A percentile compares a stretch with the other conserved stretches of the same genome.
Conservation (phyloP, 2,329 filamentous ascomycete genomes). For the Lecanicillium sp. region DNA sequence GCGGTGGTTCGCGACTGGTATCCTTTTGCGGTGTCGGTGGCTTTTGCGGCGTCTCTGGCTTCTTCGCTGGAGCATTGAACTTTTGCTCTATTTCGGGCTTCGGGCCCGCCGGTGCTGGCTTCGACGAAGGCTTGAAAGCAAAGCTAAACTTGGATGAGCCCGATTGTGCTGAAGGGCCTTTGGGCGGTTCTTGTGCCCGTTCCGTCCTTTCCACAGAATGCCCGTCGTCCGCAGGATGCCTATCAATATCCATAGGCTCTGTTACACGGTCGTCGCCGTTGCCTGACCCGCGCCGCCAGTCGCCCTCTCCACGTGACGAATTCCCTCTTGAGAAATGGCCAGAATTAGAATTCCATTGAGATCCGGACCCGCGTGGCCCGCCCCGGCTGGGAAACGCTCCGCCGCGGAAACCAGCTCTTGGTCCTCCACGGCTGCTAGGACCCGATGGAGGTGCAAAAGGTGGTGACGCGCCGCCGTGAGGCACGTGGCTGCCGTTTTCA, state of each 20-base stretch:
- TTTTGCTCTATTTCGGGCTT: slow-evolving; percentile 60
- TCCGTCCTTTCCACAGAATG: slow-evolving; percentile 1
- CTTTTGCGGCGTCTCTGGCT: slow-evolving; percentile 29
- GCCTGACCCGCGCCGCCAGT: not conserved
- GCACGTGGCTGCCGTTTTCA: slow-evolving; percentile 37
- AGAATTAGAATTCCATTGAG: slow-evolving; percentile 56
- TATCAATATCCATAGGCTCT: slow-evolving; percentile 54
- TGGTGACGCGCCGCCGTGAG: slow-evolving; percentile 41
- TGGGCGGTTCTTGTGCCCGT: slow-evolving; percentile 12
- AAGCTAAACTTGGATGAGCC: slow-evolving; percentile 74
- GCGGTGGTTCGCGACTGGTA: slow-evolving; percentile 39
- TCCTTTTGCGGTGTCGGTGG: slow-evolving; percentile 21
- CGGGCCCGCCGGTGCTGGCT: slow-evolving; percentile 46
- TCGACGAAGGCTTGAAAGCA: slow-evolving; percentile 72
- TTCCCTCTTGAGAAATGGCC: not conserved
- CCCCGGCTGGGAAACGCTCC: slow-evolving; percentile 38
- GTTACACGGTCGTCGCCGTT: slow-evolving; percentile 37
- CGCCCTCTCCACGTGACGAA: not conserved
- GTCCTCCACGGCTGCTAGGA: slow-evolving; percentile 44
- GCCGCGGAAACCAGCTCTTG: slow-evolving; percentile 41
- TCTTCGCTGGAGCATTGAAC: slow-evolving; percentile 55
- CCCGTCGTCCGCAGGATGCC: slow-evolving; percentile 46
- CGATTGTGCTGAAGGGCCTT: slow-evolving; percentile 43
- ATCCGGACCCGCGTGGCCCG: slow-evolving; percentile 51
- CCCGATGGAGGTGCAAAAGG: slow-evolving; percentile 50